phyloP scores from a whole-genome alignment of 805 yeast species.

The Wickerhamomyces bisporus region DNA sequence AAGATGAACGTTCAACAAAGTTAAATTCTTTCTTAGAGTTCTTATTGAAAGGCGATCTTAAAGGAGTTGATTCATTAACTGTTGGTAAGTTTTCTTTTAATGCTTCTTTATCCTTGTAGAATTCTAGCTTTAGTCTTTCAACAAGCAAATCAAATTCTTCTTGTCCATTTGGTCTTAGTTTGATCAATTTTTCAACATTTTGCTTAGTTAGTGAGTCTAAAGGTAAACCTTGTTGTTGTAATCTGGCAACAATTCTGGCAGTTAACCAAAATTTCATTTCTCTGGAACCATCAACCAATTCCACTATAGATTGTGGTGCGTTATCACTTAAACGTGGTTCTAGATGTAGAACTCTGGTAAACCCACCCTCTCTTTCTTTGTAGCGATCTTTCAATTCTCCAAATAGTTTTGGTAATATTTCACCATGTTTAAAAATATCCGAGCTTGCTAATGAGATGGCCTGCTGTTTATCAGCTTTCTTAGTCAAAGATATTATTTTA shows the following conservation, averaged over 20 bases:
- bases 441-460: conserved; percentile 32
- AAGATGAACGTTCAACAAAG: conserved; percentile 17
- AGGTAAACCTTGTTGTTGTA: conserved; percentile 55
- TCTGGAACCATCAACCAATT: conserved; percentile 69
- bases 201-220: conserved; percentile 47
- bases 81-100: conserved; percentile 17
- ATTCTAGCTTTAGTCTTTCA: conserved; percentile 44
- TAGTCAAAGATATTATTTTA: conserved; percentile 55
- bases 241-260: conserved; percentile 82
- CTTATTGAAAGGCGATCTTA: conserved; percentile 19
- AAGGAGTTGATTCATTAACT: conserved; percentile 4
- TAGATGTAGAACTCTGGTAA: conserved; percentile 75
- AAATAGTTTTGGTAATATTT: conserved; percentile 58
- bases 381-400: conserved; percentile 64
- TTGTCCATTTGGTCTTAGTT: conserved; percentile 44
- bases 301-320: conserved; percentile 85
- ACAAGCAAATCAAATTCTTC: conserved; percentile 55
- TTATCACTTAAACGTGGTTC: conserved; percentile 88
- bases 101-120: conserved; percentile 27
- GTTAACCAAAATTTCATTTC: conserved; percentile 73
- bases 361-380: conserved; percentile 64
- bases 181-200: conserved; percentile 49
- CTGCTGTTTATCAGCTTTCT: conserved; percentile 27
- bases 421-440: conserved; percentile 42
- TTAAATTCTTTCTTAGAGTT: conserved; percentile 14